Base-by-base conservation (phyloP, 2,329 filamentous ascomycete species). In the Diaporthe longicolla region DNA sequence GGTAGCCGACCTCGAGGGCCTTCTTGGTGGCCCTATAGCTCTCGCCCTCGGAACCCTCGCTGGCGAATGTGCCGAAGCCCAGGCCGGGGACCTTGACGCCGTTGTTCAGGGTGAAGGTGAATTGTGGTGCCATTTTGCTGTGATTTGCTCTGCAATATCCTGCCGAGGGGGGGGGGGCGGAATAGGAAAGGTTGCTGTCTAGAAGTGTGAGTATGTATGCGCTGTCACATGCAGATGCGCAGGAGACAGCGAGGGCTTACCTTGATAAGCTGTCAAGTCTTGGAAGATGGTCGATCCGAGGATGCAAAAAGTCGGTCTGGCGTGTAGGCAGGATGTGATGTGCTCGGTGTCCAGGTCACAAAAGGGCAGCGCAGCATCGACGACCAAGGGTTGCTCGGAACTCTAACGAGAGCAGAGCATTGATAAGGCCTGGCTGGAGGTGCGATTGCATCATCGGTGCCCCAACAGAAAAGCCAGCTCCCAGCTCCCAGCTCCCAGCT, bases 1-100 rank as follows among this genome's bases (percentile, higher is more conserved):
- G 86, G 83, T 93, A 93, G 58, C 92, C 92, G 72, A 85, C 84
- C 77, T 88, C 86, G 19, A 93, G 85, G 21, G 91, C 92, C 76
- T 84, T 85, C 79, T 90, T 89, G 76, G 94, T 92, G 24, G 92
- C 92, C 73, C 84, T 85, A 84, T 91, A 91, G 58, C 88, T 88
- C 83, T 91, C 88, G 52, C 89, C 89, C 77, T 85, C 84, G 76
- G 85, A 80, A 73, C 91, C 92, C 83, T 94, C 92, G 81, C 88
- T 93, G 81, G 90, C 88, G 79, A 92, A 92, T 77, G 91, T 92
- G 77, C 91, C 91, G 78, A 93, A 92, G 35, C 91, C 91, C 43
- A 92, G 83, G 63, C 86, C 90, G 75, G 91, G 91, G 77, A 92
- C 90, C 80, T 86, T 86, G 74, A 92, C 88, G 73, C 85, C 85